phyloP scores from a whole-genome alignment of 2,329 filamentous ascomycete genomes.

The Zasmidium cellare region DNA sequence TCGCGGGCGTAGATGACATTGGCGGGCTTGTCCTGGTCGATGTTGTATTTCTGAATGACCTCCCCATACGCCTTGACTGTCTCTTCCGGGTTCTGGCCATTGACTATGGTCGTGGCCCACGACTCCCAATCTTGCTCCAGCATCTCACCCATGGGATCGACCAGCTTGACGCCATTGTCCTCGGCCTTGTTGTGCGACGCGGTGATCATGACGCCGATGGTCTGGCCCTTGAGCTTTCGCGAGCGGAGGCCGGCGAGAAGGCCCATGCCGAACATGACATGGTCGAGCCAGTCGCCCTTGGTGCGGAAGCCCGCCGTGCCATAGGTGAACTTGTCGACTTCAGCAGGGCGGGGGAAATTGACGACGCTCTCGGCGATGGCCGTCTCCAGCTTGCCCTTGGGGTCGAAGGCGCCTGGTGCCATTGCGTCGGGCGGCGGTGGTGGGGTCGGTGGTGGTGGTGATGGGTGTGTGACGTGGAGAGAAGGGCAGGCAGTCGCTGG shows the following conservation, averaged over 20 bases:
- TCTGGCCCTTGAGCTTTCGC: conserved; percentile 83
- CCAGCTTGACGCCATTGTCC: conserved; percentile 92
- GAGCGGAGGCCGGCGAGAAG: conserved; percentile 86
- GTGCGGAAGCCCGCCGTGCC: conserved; percentile 67
- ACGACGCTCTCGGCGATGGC: conserved; percentile 33
- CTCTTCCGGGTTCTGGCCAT: conserved; percentile 72
- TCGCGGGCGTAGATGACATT: conserved; percentile 89
- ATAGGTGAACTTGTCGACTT: conserved; percentile 51
- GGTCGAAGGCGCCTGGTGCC: conserved; percentile 16
- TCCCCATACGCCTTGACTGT: conserved; percentile 75
- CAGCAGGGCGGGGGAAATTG: conserved; percentile 34
- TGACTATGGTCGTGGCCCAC: conserved; percentile 85
- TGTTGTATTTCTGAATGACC: conserved; percentile 72
- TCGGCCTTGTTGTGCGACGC: conserved; percentile 87
- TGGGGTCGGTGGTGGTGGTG: not conserved
- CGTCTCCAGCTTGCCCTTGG: conserved; percentile 10
- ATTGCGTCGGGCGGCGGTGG: conserved; percentile 5
- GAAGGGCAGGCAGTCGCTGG: not conserved
- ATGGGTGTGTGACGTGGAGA: conserved; percentile 1
- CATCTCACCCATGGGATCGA: conserved; percentile 98
- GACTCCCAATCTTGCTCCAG: conserved; percentile 89
- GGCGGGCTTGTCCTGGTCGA: conserved; percentile 67
- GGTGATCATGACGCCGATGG: conserved; percentile 95
- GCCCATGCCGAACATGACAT: conserved; percentile 89
- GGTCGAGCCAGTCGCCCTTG: conserved; percentile 80